A percentile compares a stretch with the other conserved stretches of the same genome.
Evolutionary conservation across 441 rosid species (phyloP).

Genomic region (Flueggea neowawraea): DNA sequence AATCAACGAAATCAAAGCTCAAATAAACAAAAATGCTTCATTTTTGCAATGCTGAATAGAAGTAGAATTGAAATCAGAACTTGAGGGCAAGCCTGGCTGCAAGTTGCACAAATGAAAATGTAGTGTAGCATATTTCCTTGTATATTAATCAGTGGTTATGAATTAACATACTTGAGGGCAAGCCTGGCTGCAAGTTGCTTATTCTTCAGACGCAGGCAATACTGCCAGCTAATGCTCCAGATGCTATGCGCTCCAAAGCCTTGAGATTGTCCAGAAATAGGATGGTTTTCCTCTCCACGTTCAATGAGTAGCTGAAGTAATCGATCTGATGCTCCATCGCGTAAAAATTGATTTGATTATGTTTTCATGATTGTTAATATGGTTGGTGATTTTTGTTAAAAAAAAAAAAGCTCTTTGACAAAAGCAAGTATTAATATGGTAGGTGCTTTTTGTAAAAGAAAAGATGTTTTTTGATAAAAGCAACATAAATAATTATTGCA

Average conservation of each 20-base stretch:
- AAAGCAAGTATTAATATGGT: no score
- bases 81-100: background rate
- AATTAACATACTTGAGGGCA: conserved; percentile 75
- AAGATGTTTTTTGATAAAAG: no score
- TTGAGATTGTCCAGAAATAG: conserved; percentile 47
- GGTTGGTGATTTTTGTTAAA: no score
- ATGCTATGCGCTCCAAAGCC: conserved; percentile 58
- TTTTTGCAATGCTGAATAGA: background rate
- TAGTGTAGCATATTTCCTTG: background rate
- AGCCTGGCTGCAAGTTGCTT: conserved; percentile 89
- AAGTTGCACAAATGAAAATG: background rate
- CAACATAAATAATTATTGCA: no score
- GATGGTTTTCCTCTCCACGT: conserved; percentile 66
- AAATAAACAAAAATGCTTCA: background rate
- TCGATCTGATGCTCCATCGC: conserved; percentile 87
- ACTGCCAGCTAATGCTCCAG: conserved; percentile 96
- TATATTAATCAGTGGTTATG: background rate
- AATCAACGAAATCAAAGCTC: background rate
- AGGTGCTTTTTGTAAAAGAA: no score
- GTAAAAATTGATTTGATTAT: conserved; percentile 93
- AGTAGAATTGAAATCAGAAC: background rate
- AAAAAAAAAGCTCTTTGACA: no score
- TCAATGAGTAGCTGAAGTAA: conserved; percentile 88
- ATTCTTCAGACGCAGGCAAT: conserved; percentile 96
- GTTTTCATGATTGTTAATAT: no score